These are phyloP conservation scores for Scenedesmus sp. DNA, from an alignment of 163 green algal genomes.

Conservation along the genomic window DNA sequence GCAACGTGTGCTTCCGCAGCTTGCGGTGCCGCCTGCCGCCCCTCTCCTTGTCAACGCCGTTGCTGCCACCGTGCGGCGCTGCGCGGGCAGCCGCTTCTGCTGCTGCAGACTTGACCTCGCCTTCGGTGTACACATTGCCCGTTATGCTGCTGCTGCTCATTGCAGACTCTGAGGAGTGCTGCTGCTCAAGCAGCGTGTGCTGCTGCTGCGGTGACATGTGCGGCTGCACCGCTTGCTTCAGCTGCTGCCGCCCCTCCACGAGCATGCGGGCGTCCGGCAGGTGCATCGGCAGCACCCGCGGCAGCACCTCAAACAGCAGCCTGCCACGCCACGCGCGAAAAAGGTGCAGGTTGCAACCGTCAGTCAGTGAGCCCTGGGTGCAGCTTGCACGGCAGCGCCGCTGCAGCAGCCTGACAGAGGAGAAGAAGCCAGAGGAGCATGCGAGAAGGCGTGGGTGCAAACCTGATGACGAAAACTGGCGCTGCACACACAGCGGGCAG, in stretches of 20 bases:
- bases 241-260: background rate
- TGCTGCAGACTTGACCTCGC: background rate
- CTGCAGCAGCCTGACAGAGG: conserved; percentile 39
- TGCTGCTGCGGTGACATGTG: background rate
- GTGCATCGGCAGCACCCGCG: background rate
- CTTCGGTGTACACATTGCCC: background rate
- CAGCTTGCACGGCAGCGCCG: conserved; percentile 34
- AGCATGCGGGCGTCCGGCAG: background rate
- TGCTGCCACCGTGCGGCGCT: background rate
- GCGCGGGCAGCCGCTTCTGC: background rate
- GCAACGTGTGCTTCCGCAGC: conserved; percentile 28
- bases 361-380: background rate
- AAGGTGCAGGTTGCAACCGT: no score
- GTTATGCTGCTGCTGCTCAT: background rate
- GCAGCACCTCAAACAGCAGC: background rate
- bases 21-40: background rate
- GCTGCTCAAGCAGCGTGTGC: conserved; percentile 4
- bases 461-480: no score
- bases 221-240: background rate
- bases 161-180: background rate
- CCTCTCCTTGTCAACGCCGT: background rate
- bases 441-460: no score
- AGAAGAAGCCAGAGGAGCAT: no score
- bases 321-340: no score
- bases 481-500: no score